These are phyloP conservation scores for Ganoderma sinense DNA, from an alignment of 1,284 basidiomycete species.

Conservation along the genomic window DNA sequence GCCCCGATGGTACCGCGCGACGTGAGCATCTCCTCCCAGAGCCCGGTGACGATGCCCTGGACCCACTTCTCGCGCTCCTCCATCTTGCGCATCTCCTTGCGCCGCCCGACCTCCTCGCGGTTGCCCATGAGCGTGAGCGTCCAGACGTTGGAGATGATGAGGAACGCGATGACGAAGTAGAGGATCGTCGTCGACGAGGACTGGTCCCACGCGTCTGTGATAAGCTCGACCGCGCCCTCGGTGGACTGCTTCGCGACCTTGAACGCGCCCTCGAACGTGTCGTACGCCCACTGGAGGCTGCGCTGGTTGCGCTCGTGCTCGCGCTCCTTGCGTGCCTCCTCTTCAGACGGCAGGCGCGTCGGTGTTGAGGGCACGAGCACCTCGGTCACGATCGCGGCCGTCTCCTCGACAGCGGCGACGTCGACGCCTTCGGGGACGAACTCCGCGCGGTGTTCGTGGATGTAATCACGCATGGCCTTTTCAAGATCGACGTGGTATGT, in stretches of 20 bases:
- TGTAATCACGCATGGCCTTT: slow-evolving; percentile 86
- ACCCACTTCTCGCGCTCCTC: slow-evolving; percentile 80
- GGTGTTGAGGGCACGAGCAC: slow-evolving; percentile 17
- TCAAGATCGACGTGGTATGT: slow-evolving; percentile 89
- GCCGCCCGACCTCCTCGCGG: slow-evolving; percentile 59
- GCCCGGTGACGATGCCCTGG: slow-evolving; percentile 68
- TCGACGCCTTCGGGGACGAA: slow-evolving; percentile 88
- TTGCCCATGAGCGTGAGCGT: slow-evolving; percentile 66
- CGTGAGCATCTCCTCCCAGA: slow-evolving; percentile 74
- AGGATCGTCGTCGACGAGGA: slow-evolving; percentile 73
- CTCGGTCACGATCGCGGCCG: slow-evolving; percentile 29
- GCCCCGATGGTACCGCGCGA: slow-evolving; percentile 41
- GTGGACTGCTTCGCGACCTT: slow-evolving; percentile 75
- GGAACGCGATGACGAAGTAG: slow-evolving; percentile 71
- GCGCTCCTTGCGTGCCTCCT: slow-evolving; percentile 54
- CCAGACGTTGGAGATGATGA: slow-evolving; percentile 83
- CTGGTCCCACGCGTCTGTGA: slow-evolving; percentile 79
- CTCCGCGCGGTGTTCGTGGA: slow-evolving; percentile 87
- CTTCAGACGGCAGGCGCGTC: slow-evolving; percentile 35
- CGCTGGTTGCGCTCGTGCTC: slow-evolving; percentile 75
- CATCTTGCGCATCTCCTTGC: slow-evolving; percentile 61
- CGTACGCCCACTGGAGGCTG: slow-evolving; percentile 85
- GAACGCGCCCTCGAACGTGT: slow-evolving; percentile 79
- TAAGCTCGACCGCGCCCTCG: slow-evolving; percentile 73
- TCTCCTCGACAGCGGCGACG: slow-evolving; percentile 51